Percentiles rank a stretch among this genome's conserved stretches.
Conservation (phyloP, 441 rosid species). For the Melastoma candidum region DNA sequence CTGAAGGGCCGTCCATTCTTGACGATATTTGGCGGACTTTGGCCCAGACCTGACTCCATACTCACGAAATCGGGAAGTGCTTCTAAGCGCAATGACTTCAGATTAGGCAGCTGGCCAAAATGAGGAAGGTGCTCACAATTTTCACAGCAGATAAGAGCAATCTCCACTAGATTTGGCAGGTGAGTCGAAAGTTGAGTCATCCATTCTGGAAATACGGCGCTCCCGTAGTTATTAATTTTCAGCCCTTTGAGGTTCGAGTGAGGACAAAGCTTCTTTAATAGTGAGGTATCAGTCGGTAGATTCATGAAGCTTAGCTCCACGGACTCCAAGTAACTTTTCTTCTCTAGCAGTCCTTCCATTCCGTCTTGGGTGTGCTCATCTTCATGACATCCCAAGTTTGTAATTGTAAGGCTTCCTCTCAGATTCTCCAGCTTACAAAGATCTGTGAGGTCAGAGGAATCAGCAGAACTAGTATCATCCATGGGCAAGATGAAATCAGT, state of each 20-base stretch:
- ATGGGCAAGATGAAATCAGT: too few relatives aligned
- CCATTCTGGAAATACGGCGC: slow-evolving; percentile 2
- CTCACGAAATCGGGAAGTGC: not conserved
- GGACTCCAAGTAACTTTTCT: not conserved
- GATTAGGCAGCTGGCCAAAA: slow-evolving; percentile 2
- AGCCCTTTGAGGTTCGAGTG: slow-evolving; percentile 4
- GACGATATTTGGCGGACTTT: not conserved
- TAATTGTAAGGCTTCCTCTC: slow-evolving; percentile 1
- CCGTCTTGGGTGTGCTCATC: not conserved
- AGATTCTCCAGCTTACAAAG: not conserved
- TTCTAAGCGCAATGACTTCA: not conserved
- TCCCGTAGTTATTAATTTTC: not conserved
- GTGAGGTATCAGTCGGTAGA: not conserved
- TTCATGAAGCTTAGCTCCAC: slow-evolving; percentile 1
- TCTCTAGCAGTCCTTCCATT: not conserved
- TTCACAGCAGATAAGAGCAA: not conserved
- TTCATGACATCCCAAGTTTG: not conserved
- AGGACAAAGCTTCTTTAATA: slow-evolving; percentile 6
- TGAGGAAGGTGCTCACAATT: slow-evolving; percentile 3
- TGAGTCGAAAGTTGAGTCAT: not conserved
- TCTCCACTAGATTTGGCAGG: slow-evolving; percentile 4
- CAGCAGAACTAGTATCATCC: too few relatives aligned
- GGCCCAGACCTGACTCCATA: slow-evolving; percentile 6
- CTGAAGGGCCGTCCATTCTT: slow-evolving; percentile 8
- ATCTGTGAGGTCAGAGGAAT: not conserved